Evolutionary conservation across 352 stramenopile species (phyloP).

Genomic region (Phytopythium ostracodes): DNA sequence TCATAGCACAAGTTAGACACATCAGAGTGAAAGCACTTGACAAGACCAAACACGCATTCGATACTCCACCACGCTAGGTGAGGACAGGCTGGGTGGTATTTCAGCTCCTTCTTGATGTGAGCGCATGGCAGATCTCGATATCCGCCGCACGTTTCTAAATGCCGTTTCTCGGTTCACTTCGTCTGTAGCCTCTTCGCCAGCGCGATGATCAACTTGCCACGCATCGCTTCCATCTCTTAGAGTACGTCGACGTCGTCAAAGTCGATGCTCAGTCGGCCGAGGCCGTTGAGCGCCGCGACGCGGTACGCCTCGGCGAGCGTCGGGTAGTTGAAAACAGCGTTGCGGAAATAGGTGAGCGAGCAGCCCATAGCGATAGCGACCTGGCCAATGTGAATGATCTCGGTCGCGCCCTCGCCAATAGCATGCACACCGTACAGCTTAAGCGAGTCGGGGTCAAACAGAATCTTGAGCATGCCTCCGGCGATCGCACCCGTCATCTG

Average conservation of each 20-base stretch:
- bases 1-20: neutral
- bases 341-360: slow-evolving; percentile 86
- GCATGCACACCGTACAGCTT: slow-evolving; percentile 86
- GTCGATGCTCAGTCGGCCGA: slow-evolving; percentile 80
- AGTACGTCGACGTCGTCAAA: slow-evolving; percentile 38
- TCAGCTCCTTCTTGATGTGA: neutral
- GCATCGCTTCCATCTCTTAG: neutral
- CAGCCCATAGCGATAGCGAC: slow-evolving; percentile 80
- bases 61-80: neutral
- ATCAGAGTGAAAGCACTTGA: neutral
- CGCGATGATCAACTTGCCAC: neutral
- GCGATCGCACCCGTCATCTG: slow-evolving; percentile 85
- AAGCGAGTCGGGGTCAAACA: slow-evolving; percentile 79
- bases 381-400: slow-evolving; percentile 93
- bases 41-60: neutral
- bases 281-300: slow-evolving; percentile 80
- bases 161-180: neutral
- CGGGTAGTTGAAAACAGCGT: slow-evolving; percentile 92
- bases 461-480: slow-evolving; percentile 85
- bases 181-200: too few relatives aligned
- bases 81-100: neutral
- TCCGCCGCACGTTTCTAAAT: neutral
- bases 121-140: neutral
- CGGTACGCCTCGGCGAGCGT: slow-evolving; percentile 90
- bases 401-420: slow-evolving; percentile 86